Base-by-base conservation (phyloP, 208 protist genomes). In the Phytomonas sp. region DNA sequence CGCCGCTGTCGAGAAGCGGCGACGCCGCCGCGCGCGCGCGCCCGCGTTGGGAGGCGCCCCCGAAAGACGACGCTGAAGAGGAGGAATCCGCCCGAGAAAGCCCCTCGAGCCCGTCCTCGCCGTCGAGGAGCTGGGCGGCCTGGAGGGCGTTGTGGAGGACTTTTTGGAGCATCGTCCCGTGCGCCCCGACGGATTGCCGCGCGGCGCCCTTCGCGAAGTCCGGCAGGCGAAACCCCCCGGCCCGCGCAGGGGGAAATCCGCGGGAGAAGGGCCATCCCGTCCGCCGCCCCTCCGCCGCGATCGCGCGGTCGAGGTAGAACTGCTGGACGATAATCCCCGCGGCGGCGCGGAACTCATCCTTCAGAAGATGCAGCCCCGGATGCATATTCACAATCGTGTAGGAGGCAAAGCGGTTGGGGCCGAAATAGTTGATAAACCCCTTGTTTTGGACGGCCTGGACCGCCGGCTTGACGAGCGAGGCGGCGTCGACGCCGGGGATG, bases 361-460 rank as follows among this genome's bases (percentile, higher is more conserved):
- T 91, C 4, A 95, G 74, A 3, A 95, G 74, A 65, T 93, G 87
- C 60, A 93, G 75, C 2, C 91, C 91, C 3, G 88, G 88, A 78
- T 95, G 91, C 86, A 92, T 92, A 68, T 93, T 91, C 72, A 88
- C 82, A 49, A 79, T 79, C 11, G 91, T 95, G 79, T 91, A 90
- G 23, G 81, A 75, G 63, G 84, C 77, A 63, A 95, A 95, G 11
- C 91, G 81, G 62, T 81, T 72, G 14, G 88, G 78, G 36, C 86
- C 84, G 78, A 93, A 93, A 75, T 95, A 95, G 75, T 95, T 95
- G 66, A 95, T 89, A 74, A 95, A 95, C 8, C 91, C 91, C 63
- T 93, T 91, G 37, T 64, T 45, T 30, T 82, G 66, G n/a, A 95
- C 67, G 3, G 83, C 85, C 1, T 64, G 70, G 45, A 95, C 70